Conservation (phyloP, 2,329 filamentous ascomycete genomes). For the Daldinia sp. region DNA sequence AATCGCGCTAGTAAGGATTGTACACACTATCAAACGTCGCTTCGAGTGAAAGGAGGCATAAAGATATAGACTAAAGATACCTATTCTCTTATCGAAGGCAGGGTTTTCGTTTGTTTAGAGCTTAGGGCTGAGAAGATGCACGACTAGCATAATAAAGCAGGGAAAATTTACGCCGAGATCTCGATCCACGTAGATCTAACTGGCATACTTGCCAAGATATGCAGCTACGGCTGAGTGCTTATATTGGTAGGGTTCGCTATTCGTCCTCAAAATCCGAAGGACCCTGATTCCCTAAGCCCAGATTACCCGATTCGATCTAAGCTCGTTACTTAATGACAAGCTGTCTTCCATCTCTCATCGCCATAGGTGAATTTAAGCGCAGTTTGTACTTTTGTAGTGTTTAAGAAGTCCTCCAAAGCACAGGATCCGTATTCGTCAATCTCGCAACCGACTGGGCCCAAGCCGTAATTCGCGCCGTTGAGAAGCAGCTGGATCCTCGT, state of each 20-base stretch:
- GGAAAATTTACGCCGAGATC: constrained; percentile 13
- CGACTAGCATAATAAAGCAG: constrained; percentile 34
- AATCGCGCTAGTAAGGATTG: background rate
- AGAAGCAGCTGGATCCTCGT: constrained; percentile 42
- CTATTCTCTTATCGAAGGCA: background rate
- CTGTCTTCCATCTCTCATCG: constrained; percentile 39
- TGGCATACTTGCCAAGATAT: background rate
- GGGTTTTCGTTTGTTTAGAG: constrained; percentile 32
- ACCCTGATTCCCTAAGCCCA: background rate
- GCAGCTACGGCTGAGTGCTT: background rate
- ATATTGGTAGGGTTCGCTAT: background rate
- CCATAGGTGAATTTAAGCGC: constrained; percentile 41
- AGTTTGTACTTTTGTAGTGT: constrained; percentile 31
- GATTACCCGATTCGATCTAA: background rate
- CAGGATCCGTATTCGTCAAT: constrained; percentile 44
- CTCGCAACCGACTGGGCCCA: constrained; percentile 40
- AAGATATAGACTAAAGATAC: background rate
- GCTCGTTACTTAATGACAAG: constrained; percentile 18
- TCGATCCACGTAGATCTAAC: background rate
- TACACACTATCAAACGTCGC: background rate
- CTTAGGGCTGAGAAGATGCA: constrained; percentile 39
- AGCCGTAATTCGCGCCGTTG: constrained; percentile 44
- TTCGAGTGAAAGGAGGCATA: background rate
- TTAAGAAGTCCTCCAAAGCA: constrained; percentile 38
- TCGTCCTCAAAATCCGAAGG: background rate